Evolutionary conservation across 1,139 yeast genomes (phyloP).

Genomic region (Blastobotrys niveus): DNA sequence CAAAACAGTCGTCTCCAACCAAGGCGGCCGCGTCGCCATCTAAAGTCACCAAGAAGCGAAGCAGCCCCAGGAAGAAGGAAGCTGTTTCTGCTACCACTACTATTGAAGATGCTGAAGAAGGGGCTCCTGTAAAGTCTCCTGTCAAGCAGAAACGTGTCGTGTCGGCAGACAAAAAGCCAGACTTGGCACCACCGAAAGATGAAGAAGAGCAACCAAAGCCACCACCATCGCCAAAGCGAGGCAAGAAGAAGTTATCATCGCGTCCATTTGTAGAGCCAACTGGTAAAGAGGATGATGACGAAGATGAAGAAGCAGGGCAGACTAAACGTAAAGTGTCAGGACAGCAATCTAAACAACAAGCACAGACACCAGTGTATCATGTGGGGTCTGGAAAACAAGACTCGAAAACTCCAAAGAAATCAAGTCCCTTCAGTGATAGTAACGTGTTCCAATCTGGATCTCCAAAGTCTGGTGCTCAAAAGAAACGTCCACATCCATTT

Average conservation of each 20-base stretch:
- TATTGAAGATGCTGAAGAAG: conserved; percentile 4
- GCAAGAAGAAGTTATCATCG: conserved; percentile 17
- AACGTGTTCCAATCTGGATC: conserved; percentile 40
- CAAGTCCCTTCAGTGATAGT: conserved; percentile 37
- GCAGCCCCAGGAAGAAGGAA: conserved; percentile 6
- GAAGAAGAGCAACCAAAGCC: conserved; percentile 6
- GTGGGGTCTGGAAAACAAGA: no score
- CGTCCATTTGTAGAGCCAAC: conserved; percentile 15
- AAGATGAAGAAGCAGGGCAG: conserved; percentile 15
- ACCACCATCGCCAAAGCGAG: conserved; percentile 16
- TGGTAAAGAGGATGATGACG: conserved; percentile 11
- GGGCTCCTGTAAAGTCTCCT: conserved; percentile 4
- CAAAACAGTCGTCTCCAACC: neutral
- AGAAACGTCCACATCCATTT: conserved; percentile 17
- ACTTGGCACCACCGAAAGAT: conserved; percentile 1
- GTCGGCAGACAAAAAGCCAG: conserved; percentile 1
- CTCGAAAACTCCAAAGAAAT: conserved; percentile 13
- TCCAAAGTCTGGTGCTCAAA: conserved; percentile 19
- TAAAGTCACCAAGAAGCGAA: conserved; percentile 10
- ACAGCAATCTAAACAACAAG: no score
- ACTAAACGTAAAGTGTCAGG: no score
- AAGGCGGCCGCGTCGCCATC: conserved; percentile 14
- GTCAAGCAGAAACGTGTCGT: conserved; percentile 2
- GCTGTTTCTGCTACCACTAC: neutral
- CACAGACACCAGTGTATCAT: conserved; percentile 6